Evolutionary conservation across 352 stramenopile species (phyloP).

Genomic region (Phytopythium helicoides): DNA sequence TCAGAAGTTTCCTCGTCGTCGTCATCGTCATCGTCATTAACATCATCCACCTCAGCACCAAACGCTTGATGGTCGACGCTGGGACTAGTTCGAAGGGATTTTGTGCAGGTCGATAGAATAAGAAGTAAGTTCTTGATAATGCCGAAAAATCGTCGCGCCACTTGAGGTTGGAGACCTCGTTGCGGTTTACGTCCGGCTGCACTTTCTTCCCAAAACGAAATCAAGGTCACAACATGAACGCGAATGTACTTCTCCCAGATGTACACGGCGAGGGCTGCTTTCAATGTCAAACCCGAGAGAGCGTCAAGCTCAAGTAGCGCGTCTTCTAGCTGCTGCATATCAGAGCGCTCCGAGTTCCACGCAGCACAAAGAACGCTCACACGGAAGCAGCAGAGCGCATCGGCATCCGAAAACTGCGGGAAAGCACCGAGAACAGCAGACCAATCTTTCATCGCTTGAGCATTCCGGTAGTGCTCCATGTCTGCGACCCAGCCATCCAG

Average conservation of each 20-base stretch:
- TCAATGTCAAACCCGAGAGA: constrained; percentile 31
- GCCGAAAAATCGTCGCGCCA: constrained; percentile 71
- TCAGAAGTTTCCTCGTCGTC: constrained; percentile 28
- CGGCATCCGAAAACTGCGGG: constrained; percentile 53
- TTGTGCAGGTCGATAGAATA: constrained; percentile 35
- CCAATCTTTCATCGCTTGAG: constrained; percentile 69
- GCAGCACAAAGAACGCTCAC: constrained; percentile 59
- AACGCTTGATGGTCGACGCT: not conserved
- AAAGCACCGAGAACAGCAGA: constrained; percentile 47
- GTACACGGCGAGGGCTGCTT: constrained; percentile 61
- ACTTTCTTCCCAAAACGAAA: constrained; percentile 83
- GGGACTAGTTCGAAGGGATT: constrained; percentile 11
- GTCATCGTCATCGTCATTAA: constrained; percentile 18
- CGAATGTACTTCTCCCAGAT: constrained; percentile 85
- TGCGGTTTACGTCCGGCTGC: constrained; percentile 60
- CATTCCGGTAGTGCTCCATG: constrained; percentile 64
- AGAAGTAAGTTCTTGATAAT: constrained; percentile 69
- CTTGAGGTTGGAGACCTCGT: constrained; percentile 70
- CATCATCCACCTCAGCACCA: constrained; percentile 6
- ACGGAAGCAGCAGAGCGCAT: constrained; percentile 68
- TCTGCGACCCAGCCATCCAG: constrained; percentile 55
- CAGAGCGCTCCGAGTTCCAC: constrained; percentile 79
- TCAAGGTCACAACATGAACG: constrained; percentile 74
- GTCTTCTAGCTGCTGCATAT: constrained; percentile 84
- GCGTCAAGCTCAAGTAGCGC: constrained; percentile 63